Evolutionary conservation across 2,329 filamentous ascomycete genomes (phyloP), one percentile per base, ranked within the genome.

Genomic region (Fusarium sacchari): DNA sequence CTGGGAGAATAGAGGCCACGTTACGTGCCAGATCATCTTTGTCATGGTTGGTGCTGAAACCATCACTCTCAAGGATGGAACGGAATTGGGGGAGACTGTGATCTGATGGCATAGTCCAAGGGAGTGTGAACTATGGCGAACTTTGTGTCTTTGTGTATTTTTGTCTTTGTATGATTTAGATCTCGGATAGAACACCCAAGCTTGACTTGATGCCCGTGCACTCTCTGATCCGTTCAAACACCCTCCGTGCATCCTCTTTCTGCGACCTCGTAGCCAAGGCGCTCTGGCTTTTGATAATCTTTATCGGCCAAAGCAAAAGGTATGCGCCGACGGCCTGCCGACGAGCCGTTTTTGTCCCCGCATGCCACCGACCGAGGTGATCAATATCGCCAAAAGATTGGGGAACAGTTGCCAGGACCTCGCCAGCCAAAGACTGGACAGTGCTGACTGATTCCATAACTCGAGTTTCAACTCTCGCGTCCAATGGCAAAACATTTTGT

Each of bases 31-130:
- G 30, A 78, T 86, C 1, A 72, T 84, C 46, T 83, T 80, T 60
- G 81, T 86, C 43, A 81, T 83, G 80, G 74, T 86, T 7, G 81
- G 81, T 13, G 79, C 81, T 22, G 79, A 85, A 52, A 82, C 83
- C 75, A 75, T 87, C 55, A 75, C 77, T 49, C 77, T 84, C 14
- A 75, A 70, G 28, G 77, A 83, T 69, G 84, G 84, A 17, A 78
- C 71, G 42, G 77, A 66, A 58, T 62, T 86, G 52, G 83, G 82
- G 40, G 82, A 83, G 71, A 82, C 71, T 36, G 72, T 69, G 1
- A 69, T 78, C 77, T 52, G 37, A 42, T 59, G 53, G 55, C 11
- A 22, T 17, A 30, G 26, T 47, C 44, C 3, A 36, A n/a, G 18
- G 24, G 14, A 22, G 10, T 26, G 10, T 26, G 10, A 15, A 17